Evolutionary conservation across 331 rosid species (phyloP), one percentile per base, ranked within the genome.

Genomic region (Arachis monticola): DNA sequence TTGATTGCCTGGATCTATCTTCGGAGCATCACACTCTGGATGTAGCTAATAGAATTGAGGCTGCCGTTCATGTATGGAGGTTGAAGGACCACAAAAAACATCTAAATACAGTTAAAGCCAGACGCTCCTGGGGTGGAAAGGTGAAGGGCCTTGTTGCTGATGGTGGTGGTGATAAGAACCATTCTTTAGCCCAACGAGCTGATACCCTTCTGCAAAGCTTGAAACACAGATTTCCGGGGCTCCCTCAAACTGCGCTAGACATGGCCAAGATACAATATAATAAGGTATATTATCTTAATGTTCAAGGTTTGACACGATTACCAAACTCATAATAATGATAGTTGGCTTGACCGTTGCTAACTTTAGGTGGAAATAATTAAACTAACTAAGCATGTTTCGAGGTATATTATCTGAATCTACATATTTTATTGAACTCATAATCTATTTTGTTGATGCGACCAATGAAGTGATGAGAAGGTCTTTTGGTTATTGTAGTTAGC

Each of bases 51-150:
- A 86, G 96, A 77, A 81, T 93, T 62, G 98, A 93, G 86, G 98
- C 93, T 71, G 91, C 96, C 17, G 79, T 89, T 50, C 88, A 93
- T 81, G 87, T 89, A 45, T 91, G 98, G 98, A 85, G 71, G 79
- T 81, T 85, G 79, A 93, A 91, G 78, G 94, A 93, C 79, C 64
- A 74, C 31, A 85, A 82, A 73, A 89, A 85, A 84, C 90, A 82
- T 53, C 32, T 48, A 73, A 79, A 75, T 12, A 84, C 83, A 6
- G 83, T 51, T 60, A 91, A 85, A 64, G 73, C 85, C 30, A 88
- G 88, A 75, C 93, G 89, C 59, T 69, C 96, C 63, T 93, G 98
- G 98, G 86, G 98, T 67, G 98, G 97, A 60, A 93, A 93, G 86
- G 98, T 93, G 73, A 93, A 91, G 79, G 90, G 94, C 60, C 91